Base-by-base conservation (phyloP, 2,329 filamentous ascomycete genomes). In the Neofusicoccum kwambonambiense region DNA sequence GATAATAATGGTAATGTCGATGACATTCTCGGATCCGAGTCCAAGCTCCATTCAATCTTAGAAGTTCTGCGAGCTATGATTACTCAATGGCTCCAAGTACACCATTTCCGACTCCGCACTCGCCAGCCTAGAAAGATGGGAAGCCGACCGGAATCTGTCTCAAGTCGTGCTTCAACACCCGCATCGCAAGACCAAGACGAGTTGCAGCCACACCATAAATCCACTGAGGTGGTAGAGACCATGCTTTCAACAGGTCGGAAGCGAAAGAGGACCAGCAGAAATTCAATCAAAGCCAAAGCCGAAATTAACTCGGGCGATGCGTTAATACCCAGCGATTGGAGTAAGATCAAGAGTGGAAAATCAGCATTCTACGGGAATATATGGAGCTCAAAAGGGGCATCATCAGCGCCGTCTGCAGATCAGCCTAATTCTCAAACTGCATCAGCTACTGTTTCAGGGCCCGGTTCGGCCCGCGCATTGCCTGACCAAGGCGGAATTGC, bases 61-160 rank as follows among this genome's bases (percentile, higher is more conserved):
- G 86, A 90, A 49, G 81, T 97, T 2, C 72, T 97, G 9, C 83
- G 83, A 57, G 87, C 87, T 0, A 86, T 93, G 73, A 81, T 91
- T 31, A 85, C 83, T 56, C 87, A 92, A 66, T 97, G 96, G 76
- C 78, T 98, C 6, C 87, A 86, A 64, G 87, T 88, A 34, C 84
- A 95, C 70, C 83, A 90, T 67, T 89, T 94, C 69, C 82, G 84
- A 3, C 89, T 90, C 3, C 71, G 68, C 19, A 76, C 76, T 27
- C 67, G 67, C n/a, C 69, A 68, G 7, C 13, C 62, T 27, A 60
- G 47, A 45, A 51, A 37, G 45, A 17, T 19, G 6, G 63, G 34
- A 11, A 65, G 56, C 27, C 49, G 49, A 34, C 54, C 63, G 11
- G 35, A 42, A 13, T 64, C 62, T 1, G 19, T 57, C 15, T 64